Evolutionary conservation across 2,329 filamentous ascomycete genomes (phyloP), one percentile per base, ranked within the genome.

Genomic region (Paracamarosporium sp.): DNA sequence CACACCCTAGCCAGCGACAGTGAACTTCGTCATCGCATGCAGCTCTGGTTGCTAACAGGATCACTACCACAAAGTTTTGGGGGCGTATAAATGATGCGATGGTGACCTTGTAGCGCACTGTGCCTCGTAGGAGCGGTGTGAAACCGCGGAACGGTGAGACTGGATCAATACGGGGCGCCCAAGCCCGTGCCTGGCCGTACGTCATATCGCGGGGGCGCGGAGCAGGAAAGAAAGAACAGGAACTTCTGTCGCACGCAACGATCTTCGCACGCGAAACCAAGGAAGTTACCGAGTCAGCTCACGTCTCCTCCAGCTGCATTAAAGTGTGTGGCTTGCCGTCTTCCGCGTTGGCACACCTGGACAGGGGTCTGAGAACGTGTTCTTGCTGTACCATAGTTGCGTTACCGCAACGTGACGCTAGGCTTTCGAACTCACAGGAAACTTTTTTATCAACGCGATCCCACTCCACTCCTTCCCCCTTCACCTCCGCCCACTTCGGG

Each of bases 121-220:
- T 20, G 33, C 33, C 9, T 9, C 7, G 13, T 15, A 36, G 15
- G 22, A 20, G 24, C 20, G n/a, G 30, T n/a, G 46, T 45, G 28
- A 31, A n/a, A 50, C 33, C 2, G 28, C 28, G 40, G 31, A 36
- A 50, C 27, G 5, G 17, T 45, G 28, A 35, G 38, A 35, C 36
- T 28, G 43, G 28, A 24, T 24, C 25, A 17, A 25, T 35, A 38
- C 24, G 38, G 15, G 38, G 35, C 20, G 53, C 35, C 47, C 30
- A 20, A 38, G 48, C 53, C 35, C 54, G 50, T 54, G 50, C 53
- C 40, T 43, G 33, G 13, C 17, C 15, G 48, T 53, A 63, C 61
- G 61, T 63, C 61, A 60, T 40, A 40, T 62, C 54, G 60, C 44
- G 55, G 54, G n/a, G 51, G 48, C 43, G 43, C 17, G 28, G 46